Evolutionary conservation across 1,284 basidiomycete species (phyloP), one percentile per base, ranked within the genome.

Genomic region (Sporisorium exsertum): DNA sequence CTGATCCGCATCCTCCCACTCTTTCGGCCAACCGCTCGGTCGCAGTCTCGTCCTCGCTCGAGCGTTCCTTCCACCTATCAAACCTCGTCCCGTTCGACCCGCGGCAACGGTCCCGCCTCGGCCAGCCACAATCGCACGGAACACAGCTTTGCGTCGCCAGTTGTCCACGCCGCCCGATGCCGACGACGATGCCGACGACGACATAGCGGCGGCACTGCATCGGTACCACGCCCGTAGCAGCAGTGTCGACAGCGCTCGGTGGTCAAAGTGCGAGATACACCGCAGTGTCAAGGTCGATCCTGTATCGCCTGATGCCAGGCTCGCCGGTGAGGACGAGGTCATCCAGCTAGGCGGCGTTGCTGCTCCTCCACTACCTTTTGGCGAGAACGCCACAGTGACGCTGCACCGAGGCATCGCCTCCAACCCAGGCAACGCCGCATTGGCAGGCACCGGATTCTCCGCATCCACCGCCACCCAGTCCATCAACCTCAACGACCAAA

Each of bases 1-100:
- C 37, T 50, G 18, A 46, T 81, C 80, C 16, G 79, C 80, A 60
- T 82, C 74, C 33, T 82, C 80, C 61, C 71, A 78, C 13, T 72
- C 75, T n/a, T 46, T 63, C 1, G 56, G 50, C 67, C 78, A 65
- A 1, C 79, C 79, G 1, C 62, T 58, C 15, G 74, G 80, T 20
- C 80, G 49, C 20, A 79, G 29, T 35, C 80, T 49, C 18, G 60
- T 64, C 18, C 79, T 53, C 2, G 72, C 51, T 33, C 67, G 63
- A 1, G 75, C 74, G 35, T 82, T 82, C 5, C 80, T 60, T 5
- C 70, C 68, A 15, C 63, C 59, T 7, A 50, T 33, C 12, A 27
- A 20, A 0, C 55, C 49, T 3, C 72, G 54, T n/a, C 72, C 77
- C 0, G 43, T 63, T 33, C 52, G 57, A 13, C 80, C 80, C 2